Conservation (phyloP, 331 rosid genomes). For the Malus hybrid region DNA sequence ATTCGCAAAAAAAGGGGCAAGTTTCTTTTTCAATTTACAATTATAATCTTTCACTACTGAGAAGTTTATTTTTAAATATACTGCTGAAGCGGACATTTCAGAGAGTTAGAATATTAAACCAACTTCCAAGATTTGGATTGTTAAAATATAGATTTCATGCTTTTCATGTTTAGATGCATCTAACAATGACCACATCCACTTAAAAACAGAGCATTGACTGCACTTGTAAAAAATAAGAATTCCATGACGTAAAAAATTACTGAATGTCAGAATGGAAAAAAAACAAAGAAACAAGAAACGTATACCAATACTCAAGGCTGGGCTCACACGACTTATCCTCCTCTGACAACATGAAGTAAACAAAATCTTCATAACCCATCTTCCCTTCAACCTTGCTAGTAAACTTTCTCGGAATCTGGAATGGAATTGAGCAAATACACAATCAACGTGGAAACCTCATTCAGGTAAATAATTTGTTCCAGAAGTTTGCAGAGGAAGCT, state of each 20-base stretch:
- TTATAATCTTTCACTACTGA: not conserved
- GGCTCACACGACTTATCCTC: conserved; percentile 94
- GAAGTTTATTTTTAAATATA: not conserved
- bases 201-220: not conserved
- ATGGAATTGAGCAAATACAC: not conserved
- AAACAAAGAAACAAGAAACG: conserved; percentile 8
- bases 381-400: conserved; percentile 83
- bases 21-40: not conserved
- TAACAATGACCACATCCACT: not conserved
- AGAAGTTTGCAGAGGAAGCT: not conserved
- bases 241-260: not conserved
- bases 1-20: not conserved
- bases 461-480: not conserved
- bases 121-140: not conserved
- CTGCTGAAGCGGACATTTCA: not conserved
- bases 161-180: not conserved
- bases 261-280: not conserved
- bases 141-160: not conserved
- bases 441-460: not conserved
- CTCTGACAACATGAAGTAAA: conserved; percentile 83
- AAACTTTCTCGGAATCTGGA: conserved; percentile 75
- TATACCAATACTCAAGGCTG: conserved; percentile 88
- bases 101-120: not conserved
- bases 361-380: conserved; percentile 96
- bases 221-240: not conserved